Percentiles rank a stretch among this genome's conserved stretches.
These are phyloP conservation scores for Melocanna baccifera DNA, from an alignment of 176 grass and related monocot species.

Conservation along the genomic window DNA sequence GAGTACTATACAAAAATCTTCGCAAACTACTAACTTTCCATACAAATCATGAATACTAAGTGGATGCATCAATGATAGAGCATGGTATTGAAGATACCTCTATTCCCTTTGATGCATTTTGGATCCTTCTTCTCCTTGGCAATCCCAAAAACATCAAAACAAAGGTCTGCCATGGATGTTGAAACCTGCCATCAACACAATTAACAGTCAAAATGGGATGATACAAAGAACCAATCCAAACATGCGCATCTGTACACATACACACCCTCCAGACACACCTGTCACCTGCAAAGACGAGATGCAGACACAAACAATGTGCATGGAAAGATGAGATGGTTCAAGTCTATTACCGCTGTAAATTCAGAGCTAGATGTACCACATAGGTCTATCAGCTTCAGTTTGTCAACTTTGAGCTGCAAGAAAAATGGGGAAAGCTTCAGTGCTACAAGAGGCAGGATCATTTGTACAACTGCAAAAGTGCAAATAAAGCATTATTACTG, in stretches of 20 bases:
- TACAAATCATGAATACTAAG: not conserved
- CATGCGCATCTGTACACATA: not conserved
- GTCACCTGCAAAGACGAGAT: not conserved
- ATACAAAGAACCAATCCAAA: not conserved
- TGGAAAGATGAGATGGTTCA: not conserved
- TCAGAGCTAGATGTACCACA: slow-evolving; percentile 83
- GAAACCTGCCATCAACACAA: slow-evolving; percentile 51
- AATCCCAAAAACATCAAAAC: slow-evolving; percentile 91
- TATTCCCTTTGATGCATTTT: slow-evolving; percentile 75
- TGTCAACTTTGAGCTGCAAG: slow-evolving; percentile 89
- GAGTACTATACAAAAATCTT: not conserved
- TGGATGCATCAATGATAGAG: not conserved
- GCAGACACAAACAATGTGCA: not conserved
- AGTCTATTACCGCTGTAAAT: slow-evolving; percentile 65
- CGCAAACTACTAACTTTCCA: not conserved
- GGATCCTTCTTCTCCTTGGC: slow-evolving; percentile 93
- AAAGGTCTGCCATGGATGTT: slow-evolving; percentile 91
- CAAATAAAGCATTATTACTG: not conserved
- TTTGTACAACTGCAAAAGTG: not conserved
- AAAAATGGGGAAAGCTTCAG: slow-evolving; percentile 24
- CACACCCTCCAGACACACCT: not conserved
- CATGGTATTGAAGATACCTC: slow-evolving; percentile 50
- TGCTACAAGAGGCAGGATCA: not conserved
- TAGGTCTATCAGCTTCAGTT: slow-evolving; percentile 78
- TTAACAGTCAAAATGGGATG: slow-evolving; percentile 28